Base-by-base conservation (phyloP, 345 rosid genomes). In the Syzygium grande region DNA sequence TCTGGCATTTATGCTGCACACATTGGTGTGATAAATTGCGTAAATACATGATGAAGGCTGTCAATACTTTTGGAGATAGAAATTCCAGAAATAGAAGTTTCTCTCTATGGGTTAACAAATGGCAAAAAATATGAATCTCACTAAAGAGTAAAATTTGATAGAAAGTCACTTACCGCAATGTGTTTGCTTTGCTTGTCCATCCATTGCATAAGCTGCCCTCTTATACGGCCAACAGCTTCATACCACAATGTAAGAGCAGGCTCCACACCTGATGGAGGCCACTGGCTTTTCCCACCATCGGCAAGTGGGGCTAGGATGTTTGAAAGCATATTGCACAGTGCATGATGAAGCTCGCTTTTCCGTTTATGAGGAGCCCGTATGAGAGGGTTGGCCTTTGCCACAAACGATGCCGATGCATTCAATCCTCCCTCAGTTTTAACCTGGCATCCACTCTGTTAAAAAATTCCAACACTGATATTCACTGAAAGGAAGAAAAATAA, bases 131-230 rank as follows among this genome's bases (percentile, higher is more conserved):
- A 53, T 29, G 79, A 78, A 78, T 53, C 55, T 54, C 83, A 51
- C 77, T 30, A 27, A 30, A 38, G 29, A 54, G 68, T 23, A 52
- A 86, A 15, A 22, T 51, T 51, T 49, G 46, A 30, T 29, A 7
- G 30, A 85, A 55, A 85, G 87, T 88, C 89, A 91, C 98, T 93
- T 90, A 96, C 99, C 86, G 98, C 93, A 78, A 98, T 91, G 93
- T 98, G 99, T 91, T 98, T 98, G 93, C 98, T 98, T 92, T 98
- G 99, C 91, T 96, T 98, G 88, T 98, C 99, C 99, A 98, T 95
- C 99, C 99, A 98, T 89, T 94, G 94, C 85, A 95, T 90, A 87
- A 96, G 99, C 87, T 93, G 95, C 87, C 87, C 92, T 90, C 98
- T 95, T 88, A 98, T 95, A 88, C 96, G 96, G 86, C 97, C 98